Conservation (phyloP, 140 eudicot species). For the Ambrosia hybrid region DNA sequence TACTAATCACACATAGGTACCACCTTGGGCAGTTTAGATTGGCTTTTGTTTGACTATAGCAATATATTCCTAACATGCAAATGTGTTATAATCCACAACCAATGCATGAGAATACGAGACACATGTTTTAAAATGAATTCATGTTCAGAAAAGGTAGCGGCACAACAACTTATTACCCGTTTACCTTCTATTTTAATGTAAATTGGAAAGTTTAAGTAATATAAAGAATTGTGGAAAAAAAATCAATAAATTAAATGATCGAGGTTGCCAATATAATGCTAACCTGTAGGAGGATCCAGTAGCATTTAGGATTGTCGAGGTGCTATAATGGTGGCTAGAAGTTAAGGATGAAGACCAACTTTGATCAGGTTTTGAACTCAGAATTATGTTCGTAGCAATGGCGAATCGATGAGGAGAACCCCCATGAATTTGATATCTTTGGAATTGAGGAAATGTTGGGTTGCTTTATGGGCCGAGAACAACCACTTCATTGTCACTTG, state of each 20-base stretch:
- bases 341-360: not conserved
- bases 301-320: slow-evolving; percentile 2
- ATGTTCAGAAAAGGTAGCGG: too few species aligned
- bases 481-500: slow-evolving; percentile 14
- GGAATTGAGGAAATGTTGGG: slow-evolving; percentile 4
- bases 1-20: too few species aligned
- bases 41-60: too few species aligned
- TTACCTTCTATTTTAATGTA: too few species aligned
- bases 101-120: too few species aligned
- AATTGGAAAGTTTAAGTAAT: too few species aligned
- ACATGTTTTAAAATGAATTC: too few species aligned
- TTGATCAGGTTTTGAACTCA: not conserved
- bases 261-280: not conserved
- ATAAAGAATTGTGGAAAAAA: too few species aligned
- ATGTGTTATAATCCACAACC: too few species aligned
- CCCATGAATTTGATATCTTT: not conserved
- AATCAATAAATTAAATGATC: not conserved
- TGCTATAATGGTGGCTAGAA: slow-evolving; percentile 3
- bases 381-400: not conserved
- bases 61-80: too few species aligned
- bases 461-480: slow-evolving; percentile 1
- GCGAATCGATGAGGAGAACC: not conserved
- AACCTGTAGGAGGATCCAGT: not conserved
- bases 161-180: too few species aligned
- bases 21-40: too few species aligned